Evolutionary conservation across 495 filamentous ascomycete species (phyloP).

Genomic region (Penicillium daleae): DNA sequence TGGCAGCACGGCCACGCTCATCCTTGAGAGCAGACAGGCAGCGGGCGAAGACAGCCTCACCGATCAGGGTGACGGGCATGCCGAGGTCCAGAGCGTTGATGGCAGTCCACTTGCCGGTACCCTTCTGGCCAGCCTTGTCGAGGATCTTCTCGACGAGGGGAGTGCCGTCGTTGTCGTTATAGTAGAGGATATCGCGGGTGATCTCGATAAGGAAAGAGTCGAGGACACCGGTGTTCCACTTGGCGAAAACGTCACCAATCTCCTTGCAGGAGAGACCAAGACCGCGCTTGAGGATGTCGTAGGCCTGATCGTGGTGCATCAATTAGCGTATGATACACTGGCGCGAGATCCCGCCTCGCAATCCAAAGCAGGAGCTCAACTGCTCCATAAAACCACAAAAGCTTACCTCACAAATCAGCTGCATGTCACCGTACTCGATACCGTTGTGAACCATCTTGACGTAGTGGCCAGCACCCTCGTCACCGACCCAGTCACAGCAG

Average conservation of each 20-base stretch:
- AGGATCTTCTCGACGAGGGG: constrained; percentile 97
- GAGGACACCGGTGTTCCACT: constrained; percentile 98
- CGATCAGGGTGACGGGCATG: constrained; percentile 98
- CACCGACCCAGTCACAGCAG: constrained; percentile 99
- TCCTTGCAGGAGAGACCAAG: constrained; percentile 83
- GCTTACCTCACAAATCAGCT: constrained; percentile 94
- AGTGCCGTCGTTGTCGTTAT: constrained; percentile 89
- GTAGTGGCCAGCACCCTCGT: constrained; percentile 98
- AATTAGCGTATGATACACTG: background rate
- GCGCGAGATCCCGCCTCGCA: background rate
- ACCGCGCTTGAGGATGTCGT: constrained; percentile 99
- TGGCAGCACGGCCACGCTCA: constrained; percentile 84
- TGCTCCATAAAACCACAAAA: constrained; percentile 1
- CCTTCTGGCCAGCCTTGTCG: constrained; percentile 98
- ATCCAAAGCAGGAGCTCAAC: background rate
- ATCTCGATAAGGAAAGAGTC: constrained; percentile 99
- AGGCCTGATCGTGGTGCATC: constrained; percentile 64
- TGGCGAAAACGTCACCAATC: constrained; percentile 67
- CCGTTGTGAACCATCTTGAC: constrained; percentile 99
- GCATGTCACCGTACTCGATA: constrained; percentile 99
- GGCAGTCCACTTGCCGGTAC: constrained; percentile 99
- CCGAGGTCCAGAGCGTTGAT: constrained; percentile 98
- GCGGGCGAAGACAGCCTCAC: constrained; percentile 93
- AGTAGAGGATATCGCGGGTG: constrained; percentile 96
- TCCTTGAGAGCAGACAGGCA: constrained; percentile 93